Percentiles rank a stretch among this genome's conserved stretches.
phyloP scores from a whole-genome alignment of 257 asterid species.

The Nicotiana sylvestris region DNA sequence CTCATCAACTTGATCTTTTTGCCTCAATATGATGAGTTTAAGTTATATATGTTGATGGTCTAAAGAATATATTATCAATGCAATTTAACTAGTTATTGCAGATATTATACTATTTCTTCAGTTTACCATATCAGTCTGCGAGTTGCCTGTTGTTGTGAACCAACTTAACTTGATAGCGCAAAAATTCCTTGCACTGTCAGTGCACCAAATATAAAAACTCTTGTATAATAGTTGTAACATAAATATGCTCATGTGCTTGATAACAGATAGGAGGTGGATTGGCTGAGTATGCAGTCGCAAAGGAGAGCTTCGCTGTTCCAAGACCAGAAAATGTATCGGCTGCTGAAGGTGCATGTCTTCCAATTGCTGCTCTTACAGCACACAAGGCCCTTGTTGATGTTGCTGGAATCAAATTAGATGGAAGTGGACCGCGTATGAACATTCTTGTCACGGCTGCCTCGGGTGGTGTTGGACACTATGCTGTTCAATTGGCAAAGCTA shows the following conservation, averaged over 20 bases:
- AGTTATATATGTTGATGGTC: neutral
- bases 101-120: neutral
- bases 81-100: neutral
- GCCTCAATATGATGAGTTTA: neutral
- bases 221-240: no score
- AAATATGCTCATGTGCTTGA: neutral
- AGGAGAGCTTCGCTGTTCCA: constrained; percentile 34
- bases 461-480: constrained; percentile 67
- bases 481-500: constrained; percentile 68
- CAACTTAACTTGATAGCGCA: neutral
- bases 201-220: neutral
- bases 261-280: constrained; percentile 44
- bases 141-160: neutral
- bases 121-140: neutral
- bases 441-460: constrained; percentile 62
- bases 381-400: constrained; percentile 51
- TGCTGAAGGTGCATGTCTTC: constrained; percentile 60
- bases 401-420: constrained; percentile 48
- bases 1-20: neutral
- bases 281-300: constrained; percentile 51
- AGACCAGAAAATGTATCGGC: constrained; percentile 58
- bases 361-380: constrained; percentile 52
- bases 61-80: neutral
- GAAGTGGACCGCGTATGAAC: constrained; percentile 48
- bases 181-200: neutral